phyloP scores from a whole-genome alignment of 2,329 filamentous ascomycete species.

The Calonectria crousiana region DNA sequence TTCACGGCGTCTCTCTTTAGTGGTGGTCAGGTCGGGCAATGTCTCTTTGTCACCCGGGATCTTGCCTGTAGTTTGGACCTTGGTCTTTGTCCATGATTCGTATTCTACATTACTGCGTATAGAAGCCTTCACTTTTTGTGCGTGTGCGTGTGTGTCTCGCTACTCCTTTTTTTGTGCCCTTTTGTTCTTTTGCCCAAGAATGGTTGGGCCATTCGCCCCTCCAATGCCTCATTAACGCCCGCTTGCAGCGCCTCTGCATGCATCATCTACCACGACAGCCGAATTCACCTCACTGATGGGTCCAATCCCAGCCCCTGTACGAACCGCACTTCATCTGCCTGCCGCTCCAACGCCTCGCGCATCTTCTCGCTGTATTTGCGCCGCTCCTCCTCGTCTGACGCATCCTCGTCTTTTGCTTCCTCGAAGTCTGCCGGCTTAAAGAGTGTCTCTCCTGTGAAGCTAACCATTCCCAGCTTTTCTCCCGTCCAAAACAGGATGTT shows the following conservation, averaged over 20 bases:
- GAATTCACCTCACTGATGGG: constrained; percentile 9
- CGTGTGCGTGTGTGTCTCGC: not conserved
- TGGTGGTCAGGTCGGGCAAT: constrained; percentile 7
- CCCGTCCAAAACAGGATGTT: constrained; percentile 90
- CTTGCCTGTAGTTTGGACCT: constrained; percentile 11
- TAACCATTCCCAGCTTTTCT: constrained; percentile 81
- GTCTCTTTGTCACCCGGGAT: constrained; percentile 21
- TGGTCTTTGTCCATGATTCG: not conserved
- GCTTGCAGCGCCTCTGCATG: constrained; percentile 20
- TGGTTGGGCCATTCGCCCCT: not conserved
- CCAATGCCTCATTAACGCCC: constrained; percentile 9
- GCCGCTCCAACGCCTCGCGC: constrained; percentile 79
- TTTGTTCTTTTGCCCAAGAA: not conserved
- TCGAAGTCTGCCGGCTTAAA: constrained; percentile 66
- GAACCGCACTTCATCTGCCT: constrained; percentile 84
- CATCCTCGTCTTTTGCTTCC: constrained; percentile 58
- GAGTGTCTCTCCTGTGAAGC: constrained; percentile 67
- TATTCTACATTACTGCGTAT: not conserved
- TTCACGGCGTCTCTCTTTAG: not conserved
- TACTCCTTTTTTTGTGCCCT: not conserved
- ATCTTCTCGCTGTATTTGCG: constrained; percentile 76
- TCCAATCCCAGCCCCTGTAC: constrained; percentile 70
- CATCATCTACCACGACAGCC: not conserved
- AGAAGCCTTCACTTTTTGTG: not conserved
- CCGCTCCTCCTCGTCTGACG: constrained; percentile 65